A percentile compares a stretch with the other conserved stretches of the same genome.
These are phyloP conservation scores for Xylaria sp. DNA, from an alignment of 2,329 filamentous ascomycete genomes.

Conservation along the genomic window DNA sequence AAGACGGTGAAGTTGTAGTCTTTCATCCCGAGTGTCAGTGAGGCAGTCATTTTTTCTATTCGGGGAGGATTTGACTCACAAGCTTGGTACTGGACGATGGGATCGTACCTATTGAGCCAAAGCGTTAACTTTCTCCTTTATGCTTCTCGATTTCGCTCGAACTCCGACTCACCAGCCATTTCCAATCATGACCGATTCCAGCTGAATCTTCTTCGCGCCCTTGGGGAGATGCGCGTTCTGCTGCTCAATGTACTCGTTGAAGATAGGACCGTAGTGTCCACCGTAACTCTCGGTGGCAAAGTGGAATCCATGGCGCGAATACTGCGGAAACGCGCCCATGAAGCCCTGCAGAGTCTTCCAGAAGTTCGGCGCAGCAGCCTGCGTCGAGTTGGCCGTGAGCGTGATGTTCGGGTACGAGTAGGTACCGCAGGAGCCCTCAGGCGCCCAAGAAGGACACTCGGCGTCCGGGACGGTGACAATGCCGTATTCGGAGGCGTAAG, in stretches of 20 bases:
- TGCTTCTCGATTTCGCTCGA: neutral
- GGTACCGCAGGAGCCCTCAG: conserved; percentile 46
- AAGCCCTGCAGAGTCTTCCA: conserved; percentile 59
- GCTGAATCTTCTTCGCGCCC: conserved; percentile 42
- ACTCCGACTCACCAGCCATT: conserved; percentile 42
- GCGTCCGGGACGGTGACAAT: conserved; percentile 41
- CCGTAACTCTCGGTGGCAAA: conserved; percentile 54
- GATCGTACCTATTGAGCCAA: conserved; percentile 41
- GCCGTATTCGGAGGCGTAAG: conserved; percentile 24
- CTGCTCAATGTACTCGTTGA: conserved; percentile 44
- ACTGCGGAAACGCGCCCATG: conserved; percentile 54
- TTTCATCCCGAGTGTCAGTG: conserved; percentile 3
- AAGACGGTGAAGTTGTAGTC: conserved; percentile 52
- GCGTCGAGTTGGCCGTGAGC: conserved; percentile 48
- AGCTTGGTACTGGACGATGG: conserved; percentile 49
- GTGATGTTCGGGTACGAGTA: conserved; percentile 46
- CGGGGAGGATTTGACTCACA: conserved; percentile 25
- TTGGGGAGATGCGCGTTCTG: conserved; percentile 39
- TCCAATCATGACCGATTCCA: conserved; percentile 48
- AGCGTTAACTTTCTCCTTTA: conserved; percentile 4
- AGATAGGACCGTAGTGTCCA: conserved; percentile 54
- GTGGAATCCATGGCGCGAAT: conserved; percentile 45
- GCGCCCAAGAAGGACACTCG: conserved; percentile 46
- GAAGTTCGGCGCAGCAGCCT: conserved; percentile 51
- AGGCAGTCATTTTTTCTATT: neutral